Conservation (phyloP, 1,284 basidiomycete genomes). For the Agroathelia rolfsii region DNA sequence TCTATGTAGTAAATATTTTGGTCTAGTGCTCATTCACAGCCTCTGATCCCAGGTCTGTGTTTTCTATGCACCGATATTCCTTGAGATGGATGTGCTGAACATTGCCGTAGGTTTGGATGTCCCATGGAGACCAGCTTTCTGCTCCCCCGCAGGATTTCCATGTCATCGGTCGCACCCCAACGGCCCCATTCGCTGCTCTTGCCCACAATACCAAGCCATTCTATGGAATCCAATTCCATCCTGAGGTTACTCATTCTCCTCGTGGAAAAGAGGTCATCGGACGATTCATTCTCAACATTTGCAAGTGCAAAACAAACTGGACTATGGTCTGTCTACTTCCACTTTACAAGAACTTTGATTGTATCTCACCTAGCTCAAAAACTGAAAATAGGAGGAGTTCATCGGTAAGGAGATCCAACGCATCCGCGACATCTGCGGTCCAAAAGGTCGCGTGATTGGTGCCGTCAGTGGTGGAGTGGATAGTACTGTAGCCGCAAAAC, state of each 20-base stretch:
- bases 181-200: conserved; percentile 90
- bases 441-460: conserved; percentile 92
- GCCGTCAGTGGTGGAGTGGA: conserved; percentile 98
- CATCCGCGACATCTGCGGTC: conserved; percentile 92
- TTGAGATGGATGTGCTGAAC: conserved; percentile 1
- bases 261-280: conserved; percentile 88
- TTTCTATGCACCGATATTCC: too few relatives aligned
- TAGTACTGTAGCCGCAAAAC: conserved; percentile 94
- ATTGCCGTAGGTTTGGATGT: conserved; percentile 91
- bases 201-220: conserved; percentile 86
- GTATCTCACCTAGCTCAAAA: conserved; percentile 3
- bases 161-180: conserved; percentile 79
- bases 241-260: conserved; percentile 94
- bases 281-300: conserved; percentile 81
- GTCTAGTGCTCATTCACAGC: conserved; percentile 1
- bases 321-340: conserved; percentile 66
- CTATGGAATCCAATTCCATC: conserved; percentile 98
- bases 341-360: conserved; percentile 6
- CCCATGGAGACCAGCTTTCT: conserved; percentile 92
- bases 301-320: conserved; percentile 80
- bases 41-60: not conserved
- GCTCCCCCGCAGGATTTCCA: conserved; percentile 79
- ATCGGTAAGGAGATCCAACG: conserved; percentile 95
- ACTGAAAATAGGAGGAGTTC: conserved; percentile 72
- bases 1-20: conserved; percentile 3